Evolutionary conservation across 495 filamentous ascomycete genomes (phyloP), one percentile per base, ranked within the genome.

Genomic region (Penicillium antarcticum): DNA sequence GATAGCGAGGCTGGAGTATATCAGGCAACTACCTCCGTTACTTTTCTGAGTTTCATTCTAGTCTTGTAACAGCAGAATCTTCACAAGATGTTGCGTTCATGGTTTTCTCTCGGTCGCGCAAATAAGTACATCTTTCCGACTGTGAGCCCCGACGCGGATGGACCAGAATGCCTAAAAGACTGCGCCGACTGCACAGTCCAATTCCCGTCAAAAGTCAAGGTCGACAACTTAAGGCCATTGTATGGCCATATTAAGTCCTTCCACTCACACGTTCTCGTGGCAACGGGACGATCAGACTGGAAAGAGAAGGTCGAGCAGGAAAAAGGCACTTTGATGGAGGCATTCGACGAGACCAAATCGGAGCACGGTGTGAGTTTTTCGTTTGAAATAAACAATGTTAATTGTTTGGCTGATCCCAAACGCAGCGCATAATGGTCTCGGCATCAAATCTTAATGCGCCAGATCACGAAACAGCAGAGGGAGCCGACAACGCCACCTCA

Each of bases 271-370:
- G 71, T 96, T 47, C 74, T 98, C 38, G 88, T 98, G 5, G 94
- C 92, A 10, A 97, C 94, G 8, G 91, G 91, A 21, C 91, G 92
- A 70, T 84, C 85, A 8, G 94, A 98, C 69, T 98, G 94, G 94
- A 84, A 87, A 48, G 72, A 87, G 45, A 85, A 92, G 64, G 87
- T 96, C 16, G 84, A 80, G 42, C 82, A 95, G 42, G 91, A 96
- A 67, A 85, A 82, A 65, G 94, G 91, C 1, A 95, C 87, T 57
- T 76, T 98, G 21, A 96, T 97, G 92, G 82, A 94, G 73, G 92
- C 91, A 3, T 81, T 97, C 48, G 79, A 77, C 31, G 71, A 76
- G 46, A 75, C 79, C 5, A 80, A 82, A 52, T 86, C 87, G 0
- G 75, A 67, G 33, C 90, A 88, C 55, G 92, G 90, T 35, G 88